Base-by-base conservation (phyloP, 1,284 basidiomycete species). In the Vanrija pseudolonga region DNA sequence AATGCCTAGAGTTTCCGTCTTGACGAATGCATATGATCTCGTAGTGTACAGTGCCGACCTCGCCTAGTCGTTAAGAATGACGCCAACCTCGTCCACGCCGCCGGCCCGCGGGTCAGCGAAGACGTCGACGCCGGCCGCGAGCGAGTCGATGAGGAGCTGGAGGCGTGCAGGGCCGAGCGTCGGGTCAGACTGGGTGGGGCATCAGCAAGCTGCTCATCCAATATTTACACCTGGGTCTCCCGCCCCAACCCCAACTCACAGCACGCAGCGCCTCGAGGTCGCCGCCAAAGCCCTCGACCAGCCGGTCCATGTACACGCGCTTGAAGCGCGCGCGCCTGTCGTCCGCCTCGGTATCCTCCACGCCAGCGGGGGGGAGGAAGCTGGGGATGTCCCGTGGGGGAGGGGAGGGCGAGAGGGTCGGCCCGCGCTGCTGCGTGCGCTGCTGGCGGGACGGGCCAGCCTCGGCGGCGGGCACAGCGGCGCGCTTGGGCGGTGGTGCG, bases 261-360 rank as follows among this genome's bases (percentile, higher is more conserved):
- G 63, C 61, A 43, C 74, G 57, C 48, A 76, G 56, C 48, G 67
- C 65, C 56, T 76, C 74, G 59, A 76, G 44, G 51, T 76, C 74
- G 18, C 59, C 64, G 0, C 74, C 73, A 46, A 76, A 76, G 1
- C 68, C 74, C 56, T 74, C 65, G 9, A 76, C 72, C 22, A 76
- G 51, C 45, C 70, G 71, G 60, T 73, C 73, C 73, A 76, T 76
- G 56, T 74, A 76, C 41, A 76, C 67, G 45, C 65, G 61, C 52
- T 66, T 68, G 50, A 76, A 76, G 46, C 62, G 58, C 20, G 62
- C 60, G 39, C 69, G 55, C 28, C 71, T 59, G 19, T 68, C 63
- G 18, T 71, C 68, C 51, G 70, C 68, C 43, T 61, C 66, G 15
- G 7, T 41, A 15, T 54, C 52, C 11, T 20, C 55, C 32, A 32